Evolutionary conservation across 1,284 basidiomycete genomes (phyloP).

Genomic region (Trametes polyzona): DNA sequence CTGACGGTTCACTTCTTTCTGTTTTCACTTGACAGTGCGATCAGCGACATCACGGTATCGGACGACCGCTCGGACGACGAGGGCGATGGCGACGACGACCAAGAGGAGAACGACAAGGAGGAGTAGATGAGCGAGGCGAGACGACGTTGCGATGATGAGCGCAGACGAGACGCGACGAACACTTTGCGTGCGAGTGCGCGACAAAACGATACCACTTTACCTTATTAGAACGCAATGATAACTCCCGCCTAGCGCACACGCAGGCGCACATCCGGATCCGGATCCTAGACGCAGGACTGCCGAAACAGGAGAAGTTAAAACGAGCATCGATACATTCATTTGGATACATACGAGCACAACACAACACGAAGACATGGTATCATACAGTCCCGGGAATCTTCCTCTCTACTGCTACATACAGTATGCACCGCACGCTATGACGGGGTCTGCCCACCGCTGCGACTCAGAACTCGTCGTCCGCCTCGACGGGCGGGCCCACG

Average conservation of each 20-base stretch:
- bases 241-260: too few relatives aligned
- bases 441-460: background rate
- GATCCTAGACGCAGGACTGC: too few relatives aligned
- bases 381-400: background rate
- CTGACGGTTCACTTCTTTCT: background rate
- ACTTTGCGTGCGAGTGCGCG: background rate
- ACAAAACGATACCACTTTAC: slow-evolving; percentile 5
- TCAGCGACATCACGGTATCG: slow-evolving; percentile 38
- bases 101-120: slow-evolving; percentile 40
- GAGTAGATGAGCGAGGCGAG: slow-evolving; percentile 25
- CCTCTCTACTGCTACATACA: background rate
- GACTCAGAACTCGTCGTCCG: slow-evolving; percentile 3
- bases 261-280: too few relatives aligned
- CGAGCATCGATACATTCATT: background rate
- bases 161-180: background rate
- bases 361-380: background rate
- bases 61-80: slow-evolving; percentile 73
- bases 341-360: background rate
- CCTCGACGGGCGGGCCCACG: slow-evolving; percentile 18
- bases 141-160: background rate
- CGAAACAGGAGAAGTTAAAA: too few relatives aligned
- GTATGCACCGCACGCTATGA: background rate
- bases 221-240: slow-evolving; percentile 7
- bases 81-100: slow-evolving; percentile 51
- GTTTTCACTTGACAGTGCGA: slow-evolving; percentile 17